Percentiles rank a stretch among this genome's conserved stretches.
phyloP scores from a whole-genome alignment of 306 rosid genomes.

The Fagus crenata region DNA sequence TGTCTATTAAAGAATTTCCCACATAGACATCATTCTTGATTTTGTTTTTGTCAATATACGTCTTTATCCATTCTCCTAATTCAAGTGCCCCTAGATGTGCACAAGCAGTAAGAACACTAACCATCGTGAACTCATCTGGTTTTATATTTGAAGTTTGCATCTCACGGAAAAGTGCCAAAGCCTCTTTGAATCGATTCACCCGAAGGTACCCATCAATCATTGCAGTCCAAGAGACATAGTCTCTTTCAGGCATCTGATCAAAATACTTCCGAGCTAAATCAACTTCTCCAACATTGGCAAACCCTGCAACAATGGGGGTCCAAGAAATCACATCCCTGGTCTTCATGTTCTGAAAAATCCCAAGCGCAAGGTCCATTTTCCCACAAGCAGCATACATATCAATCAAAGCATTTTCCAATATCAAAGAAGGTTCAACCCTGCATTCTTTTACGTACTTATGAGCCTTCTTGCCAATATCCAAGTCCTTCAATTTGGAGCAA shows the following conservation, averaged over 20 bases:
- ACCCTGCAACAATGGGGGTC: constrained; percentile 74
- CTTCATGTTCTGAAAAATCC: constrained; percentile 64
- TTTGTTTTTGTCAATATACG: constrained; percentile 68
- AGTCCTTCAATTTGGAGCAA: constrained; percentile 77
- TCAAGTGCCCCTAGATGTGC: constrained; percentile 87
- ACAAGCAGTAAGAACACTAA: constrained; percentile 83
- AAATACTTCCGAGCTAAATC: constrained; percentile 70
- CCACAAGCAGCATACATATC: constrained; percentile 83
- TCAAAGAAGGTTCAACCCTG: constrained; percentile 48
- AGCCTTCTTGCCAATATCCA: constrained; percentile 58
- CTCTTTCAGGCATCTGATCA: constrained; percentile 69
- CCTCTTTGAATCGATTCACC: constrained; percentile 74
- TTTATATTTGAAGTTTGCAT: constrained; percentile 69
- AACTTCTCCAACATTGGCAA: constrained; percentile 51
- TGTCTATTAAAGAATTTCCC: constrained; percentile 76
- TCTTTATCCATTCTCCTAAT: constrained; percentile 83
- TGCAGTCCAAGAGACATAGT: constrained; percentile 87
- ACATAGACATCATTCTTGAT: constrained; percentile 69
- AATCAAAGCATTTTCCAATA: constrained; percentile 69
- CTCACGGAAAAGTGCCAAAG: constrained; percentile 66
- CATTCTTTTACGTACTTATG: constrained; percentile 42
- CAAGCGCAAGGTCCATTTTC: constrained; percentile 57
- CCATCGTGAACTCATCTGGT: constrained; percentile 93
- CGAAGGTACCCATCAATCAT: constrained; percentile 77
- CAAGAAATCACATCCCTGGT: constrained; percentile 84